phyloP scores from a whole-genome alignment of 208 protist genomes.

The Phytomonas francai region DNA sequence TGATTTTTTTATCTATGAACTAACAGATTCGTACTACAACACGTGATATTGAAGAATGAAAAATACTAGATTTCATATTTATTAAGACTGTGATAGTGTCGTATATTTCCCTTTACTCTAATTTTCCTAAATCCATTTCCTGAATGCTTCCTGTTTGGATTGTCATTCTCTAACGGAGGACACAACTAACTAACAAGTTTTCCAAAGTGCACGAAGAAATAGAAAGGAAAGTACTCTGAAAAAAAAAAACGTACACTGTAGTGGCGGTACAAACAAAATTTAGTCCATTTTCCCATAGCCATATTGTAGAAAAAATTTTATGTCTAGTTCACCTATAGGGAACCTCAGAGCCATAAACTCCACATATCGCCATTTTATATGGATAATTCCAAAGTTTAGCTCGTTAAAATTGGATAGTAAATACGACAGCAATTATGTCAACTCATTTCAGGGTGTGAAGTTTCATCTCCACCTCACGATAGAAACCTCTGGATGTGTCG shows the following conservation, averaged over 20 bases:
- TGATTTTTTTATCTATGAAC: neutral
- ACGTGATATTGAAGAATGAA: neutral
- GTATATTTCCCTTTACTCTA: neutral
- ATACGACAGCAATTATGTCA: constrained; percentile 66
- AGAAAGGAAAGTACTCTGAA: neutral
- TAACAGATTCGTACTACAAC: neutral
- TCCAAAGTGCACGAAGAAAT: neutral
- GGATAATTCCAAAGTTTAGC: constrained; percentile 64
- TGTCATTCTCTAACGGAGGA: neutral
- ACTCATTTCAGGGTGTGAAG: constrained; percentile 51
- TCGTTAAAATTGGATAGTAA: constrained; percentile 20
- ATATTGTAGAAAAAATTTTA: neutral
- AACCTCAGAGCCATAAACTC: constrained; percentile 37
- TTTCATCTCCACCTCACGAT: constrained; percentile 85
- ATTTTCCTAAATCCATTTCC: neutral
- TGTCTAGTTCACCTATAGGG: constrained; percentile 19
- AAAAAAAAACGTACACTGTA: neutral
- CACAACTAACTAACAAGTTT: neutral
- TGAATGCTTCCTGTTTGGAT: neutral
- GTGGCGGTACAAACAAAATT: neutral
- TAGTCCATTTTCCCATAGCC: neutral
- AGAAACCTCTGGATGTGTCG: constrained; percentile 37
- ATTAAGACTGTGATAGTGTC: neutral
- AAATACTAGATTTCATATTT: neutral
- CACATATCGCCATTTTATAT: constrained; percentile 45